A percentile compares a stretch with the other conserved stretches of the same genome.
Conservation (phyloP, 2,329 filamentous ascomycete species). For the Davidsoniella virescens region DNA sequence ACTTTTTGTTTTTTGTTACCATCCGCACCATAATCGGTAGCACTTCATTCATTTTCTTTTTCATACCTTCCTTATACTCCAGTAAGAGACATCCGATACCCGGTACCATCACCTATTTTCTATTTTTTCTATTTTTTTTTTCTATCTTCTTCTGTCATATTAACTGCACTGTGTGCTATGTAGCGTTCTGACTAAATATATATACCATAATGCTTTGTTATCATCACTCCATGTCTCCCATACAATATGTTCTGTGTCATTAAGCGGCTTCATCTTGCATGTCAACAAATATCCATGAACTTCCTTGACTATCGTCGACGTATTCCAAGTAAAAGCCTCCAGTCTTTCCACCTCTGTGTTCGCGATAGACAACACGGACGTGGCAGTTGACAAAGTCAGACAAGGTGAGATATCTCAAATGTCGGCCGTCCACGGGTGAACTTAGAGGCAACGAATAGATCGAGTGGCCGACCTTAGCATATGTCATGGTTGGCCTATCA, state of each 20-base stretch:
- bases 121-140: not conserved
- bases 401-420: not conserved
- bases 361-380: too few species aligned
- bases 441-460: too few species aligned
- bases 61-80: not conserved
- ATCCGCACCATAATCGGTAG: not conserved
- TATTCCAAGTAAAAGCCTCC: not conserved
- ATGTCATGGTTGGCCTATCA: too few species aligned
- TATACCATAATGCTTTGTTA: not conserved
- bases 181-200: not conserved
- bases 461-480: too few species aligned
- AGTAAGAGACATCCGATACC: too few species aligned
- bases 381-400: not conserved
- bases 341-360: not conserved
- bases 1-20: conserved; percentile 3
- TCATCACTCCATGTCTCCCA: not conserved
- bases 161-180: conserved; percentile 1
- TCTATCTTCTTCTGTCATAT: not conserved
- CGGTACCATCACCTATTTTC: not conserved
- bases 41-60: conserved; percentile 7
- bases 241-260: not conserved
- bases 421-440: not conserved
- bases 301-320: not conserved
- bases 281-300: not conserved
- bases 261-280: not conserved